phyloP scores from a whole-genome alignment of 768 basidiomycete species.

The Tulasnella calospora region DNA sequence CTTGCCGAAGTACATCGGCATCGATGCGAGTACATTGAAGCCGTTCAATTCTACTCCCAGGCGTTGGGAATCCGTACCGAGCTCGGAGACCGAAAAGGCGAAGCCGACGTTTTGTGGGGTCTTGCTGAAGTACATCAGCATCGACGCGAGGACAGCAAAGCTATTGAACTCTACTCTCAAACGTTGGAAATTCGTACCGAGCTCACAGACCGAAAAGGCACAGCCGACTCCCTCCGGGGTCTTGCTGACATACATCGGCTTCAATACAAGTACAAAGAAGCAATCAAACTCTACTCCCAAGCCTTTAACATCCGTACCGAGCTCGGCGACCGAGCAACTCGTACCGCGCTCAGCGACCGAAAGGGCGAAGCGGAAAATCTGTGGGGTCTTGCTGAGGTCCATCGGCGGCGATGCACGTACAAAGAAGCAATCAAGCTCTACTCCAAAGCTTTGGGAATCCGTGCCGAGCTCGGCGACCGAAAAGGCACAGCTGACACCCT shows the following conservation, averaged over 20 bases:
- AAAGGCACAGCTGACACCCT: no score
- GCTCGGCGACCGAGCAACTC: neutral
- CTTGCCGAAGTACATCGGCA: neutral
- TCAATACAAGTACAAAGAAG: neutral
- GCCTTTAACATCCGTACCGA: neutral
- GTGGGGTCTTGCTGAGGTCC: neutral
- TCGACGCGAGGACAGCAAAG: neutral
- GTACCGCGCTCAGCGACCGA: neutral
- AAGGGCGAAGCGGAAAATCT: neutral
- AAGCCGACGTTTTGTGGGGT: neutral
- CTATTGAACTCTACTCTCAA: neutral
- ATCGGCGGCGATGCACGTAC: neutral
- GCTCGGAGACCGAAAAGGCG: neutral
- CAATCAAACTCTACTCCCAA: neutral
- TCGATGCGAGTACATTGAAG: neutral
- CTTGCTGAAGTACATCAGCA: neutral
- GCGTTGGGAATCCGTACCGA: neutral
- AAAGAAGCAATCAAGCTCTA: neutral
- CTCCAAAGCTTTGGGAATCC: neutral
- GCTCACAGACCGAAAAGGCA: neutral
- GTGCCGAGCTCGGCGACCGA: constrained; percentile 28
- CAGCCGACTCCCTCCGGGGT: neutral
- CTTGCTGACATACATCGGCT: neutral
- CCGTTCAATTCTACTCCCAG: neutral
- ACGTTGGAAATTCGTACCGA: neutral